Evolutionary conservation across 495 filamentous ascomycete species (phyloP).

Genomic region (Penicillium odoratum): DNA sequence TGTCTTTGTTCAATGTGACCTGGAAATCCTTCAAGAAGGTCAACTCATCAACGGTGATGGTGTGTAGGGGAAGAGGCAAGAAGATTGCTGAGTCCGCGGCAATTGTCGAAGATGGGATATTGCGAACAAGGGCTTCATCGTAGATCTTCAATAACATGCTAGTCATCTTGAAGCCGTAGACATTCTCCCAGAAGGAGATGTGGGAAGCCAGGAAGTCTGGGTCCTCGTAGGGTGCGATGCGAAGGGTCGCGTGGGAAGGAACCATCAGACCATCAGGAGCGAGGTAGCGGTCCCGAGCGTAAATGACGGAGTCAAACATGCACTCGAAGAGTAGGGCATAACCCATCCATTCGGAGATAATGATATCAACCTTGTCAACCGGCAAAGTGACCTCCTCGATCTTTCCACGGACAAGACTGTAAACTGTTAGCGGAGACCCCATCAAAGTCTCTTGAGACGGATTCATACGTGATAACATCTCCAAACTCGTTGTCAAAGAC

Average conservation of each 20-base stretch:
- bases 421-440: constrained; percentile 10
- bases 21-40: constrained; percentile 57
- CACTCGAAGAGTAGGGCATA: constrained; percentile 91
- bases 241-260: constrained; percentile 85
- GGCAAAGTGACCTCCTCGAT: constrained; percentile 86
- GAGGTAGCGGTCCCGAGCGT: constrained; percentile 83
- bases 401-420: constrained; percentile 73
- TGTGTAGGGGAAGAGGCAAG: constrained; percentile 56
- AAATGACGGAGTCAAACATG: constrained; percentile 93
- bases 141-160: constrained; percentile 58
- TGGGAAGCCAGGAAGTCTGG: constrained; percentile 70
- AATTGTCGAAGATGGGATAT: constrained; percentile 42
- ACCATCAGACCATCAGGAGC: constrained; percentile 78
- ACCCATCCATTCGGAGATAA: constrained; percentile 98
- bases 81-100: constrained; percentile 52
- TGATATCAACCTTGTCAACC: constrained; percentile 85
- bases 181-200: constrained; percentile 69
- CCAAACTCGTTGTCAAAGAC: constrained; percentile 77
- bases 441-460: neutral
- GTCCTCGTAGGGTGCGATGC: constrained; percentile 82
- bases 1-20: constrained; percentile 52
- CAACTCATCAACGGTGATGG: constrained; percentile 56
- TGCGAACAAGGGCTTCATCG: constrained; percentile 59
- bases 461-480: constrained; percentile 69
- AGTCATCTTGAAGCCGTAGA: constrained; percentile 59